Percentiles rank a stretch among this genome's conserved stretches.
phyloP scores from a whole-genome alignment of 1,284 basidiomycete genomes.

The Sanghuangporus sanghuang region DNA sequence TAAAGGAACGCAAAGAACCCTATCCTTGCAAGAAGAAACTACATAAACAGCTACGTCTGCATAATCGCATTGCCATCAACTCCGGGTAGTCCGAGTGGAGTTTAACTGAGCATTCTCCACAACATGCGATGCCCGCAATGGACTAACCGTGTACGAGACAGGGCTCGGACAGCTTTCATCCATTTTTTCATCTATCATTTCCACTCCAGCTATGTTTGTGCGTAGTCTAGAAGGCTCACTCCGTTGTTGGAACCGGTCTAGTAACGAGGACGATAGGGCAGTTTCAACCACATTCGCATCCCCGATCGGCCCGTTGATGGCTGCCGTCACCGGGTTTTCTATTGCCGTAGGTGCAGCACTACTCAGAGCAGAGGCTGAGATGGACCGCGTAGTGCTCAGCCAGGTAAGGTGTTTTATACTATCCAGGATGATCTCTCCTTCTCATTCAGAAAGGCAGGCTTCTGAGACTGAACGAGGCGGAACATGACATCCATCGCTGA shows the following conservation, averaged over 20 bases:
- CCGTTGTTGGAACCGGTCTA: constrained; percentile 12
- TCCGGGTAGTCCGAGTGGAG: neutral
- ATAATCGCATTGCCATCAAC: neutral
- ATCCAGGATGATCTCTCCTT: constrained; percentile 8
- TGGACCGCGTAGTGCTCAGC: neutral
- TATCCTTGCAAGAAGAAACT: neutral
- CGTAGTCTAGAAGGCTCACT: constrained; percentile 12
- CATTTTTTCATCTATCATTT: neutral
- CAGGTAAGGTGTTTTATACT: constrained; percentile 8
- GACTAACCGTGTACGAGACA: constrained; percentile 1
- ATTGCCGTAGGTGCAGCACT: neutral
- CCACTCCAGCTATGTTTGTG: neutral
- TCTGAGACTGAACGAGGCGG: constrained; percentile 6
- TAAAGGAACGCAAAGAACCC: neutral
- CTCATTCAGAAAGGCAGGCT: constrained; percentile 2
- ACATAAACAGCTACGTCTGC: neutral
- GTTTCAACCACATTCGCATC: neutral
- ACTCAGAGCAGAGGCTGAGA: neutral
- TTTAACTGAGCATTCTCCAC: neutral
- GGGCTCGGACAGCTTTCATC: constrained; percentile 7
- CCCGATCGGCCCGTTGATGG: neutral
- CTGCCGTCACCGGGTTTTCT: neutral
- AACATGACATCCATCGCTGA: constrained; percentile 5
- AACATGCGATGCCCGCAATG: neutral
- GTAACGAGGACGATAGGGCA: neutral